Conservation (phyloP, 768 basidiomycete species). For the Tephrocybe sp. region DNA sequence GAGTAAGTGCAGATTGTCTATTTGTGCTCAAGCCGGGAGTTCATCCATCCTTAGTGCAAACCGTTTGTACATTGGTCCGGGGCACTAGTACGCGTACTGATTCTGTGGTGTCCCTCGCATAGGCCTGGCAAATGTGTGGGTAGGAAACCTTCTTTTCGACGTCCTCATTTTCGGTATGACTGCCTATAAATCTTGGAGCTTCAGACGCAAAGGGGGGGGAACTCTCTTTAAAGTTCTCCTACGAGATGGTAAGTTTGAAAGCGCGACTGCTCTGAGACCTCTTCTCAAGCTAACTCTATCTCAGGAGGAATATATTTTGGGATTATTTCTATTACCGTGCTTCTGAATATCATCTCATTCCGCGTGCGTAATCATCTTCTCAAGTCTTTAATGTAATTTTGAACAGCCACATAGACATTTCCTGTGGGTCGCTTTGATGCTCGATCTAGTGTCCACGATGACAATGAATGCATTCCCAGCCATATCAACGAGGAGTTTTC, state of each 20-base stretch:
- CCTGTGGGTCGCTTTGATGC: too few relatives aligned
- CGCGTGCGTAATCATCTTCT: slow-evolving; percentile 10
- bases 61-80: slow-evolving; percentile 9
- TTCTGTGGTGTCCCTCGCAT: neutral
- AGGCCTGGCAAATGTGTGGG: slow-evolving; percentile 39
- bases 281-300: neutral
- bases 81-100: neutral
- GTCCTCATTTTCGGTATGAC: slow-evolving; percentile 39
- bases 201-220: slow-evolving; percentile 16
- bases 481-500: too few relatives aligned
- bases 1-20: slow-evolving; percentile 1
- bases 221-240: slow-evolving; percentile 30
- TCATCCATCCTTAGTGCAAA: slow-evolving; percentile 10
- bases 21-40: neutral
- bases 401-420: too few relatives aligned
- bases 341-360: slow-evolving; percentile 21
- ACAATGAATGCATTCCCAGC: too few relatives aligned
- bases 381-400: too few relatives aligned
- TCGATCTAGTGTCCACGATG: too few relatives aligned
- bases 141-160: slow-evolving; percentile 36
- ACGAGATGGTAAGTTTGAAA: slow-evolving; percentile 35
- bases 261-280: neutral
- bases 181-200: slow-evolving; percentile 30
- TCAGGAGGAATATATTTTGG: slow-evolving; percentile 3
- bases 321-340: slow-evolving; percentile 19